phyloP scores from a whole-genome alignment of 257 asterid species.

The Capsicum chinense region DNA sequence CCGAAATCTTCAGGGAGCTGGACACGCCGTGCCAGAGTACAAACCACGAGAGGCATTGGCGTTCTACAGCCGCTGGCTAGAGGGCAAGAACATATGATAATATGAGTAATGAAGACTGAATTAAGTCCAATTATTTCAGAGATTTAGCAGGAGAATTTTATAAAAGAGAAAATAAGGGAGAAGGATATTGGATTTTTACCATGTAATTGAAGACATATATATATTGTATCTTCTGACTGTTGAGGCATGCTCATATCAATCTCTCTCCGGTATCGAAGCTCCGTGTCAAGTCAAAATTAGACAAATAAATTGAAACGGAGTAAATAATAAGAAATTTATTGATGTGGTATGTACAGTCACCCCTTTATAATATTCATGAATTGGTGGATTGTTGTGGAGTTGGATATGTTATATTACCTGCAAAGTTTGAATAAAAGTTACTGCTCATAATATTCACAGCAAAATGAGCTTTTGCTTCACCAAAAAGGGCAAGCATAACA shows the following conservation, averaged over 20 bases:
- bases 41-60: constrained; percentile 81
- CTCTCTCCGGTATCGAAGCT: neutral
- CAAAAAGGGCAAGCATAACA: too few species aligned
- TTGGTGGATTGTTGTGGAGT: too few species aligned
- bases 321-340: neutral
- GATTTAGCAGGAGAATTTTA: neutral
- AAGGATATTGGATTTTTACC: neutral
- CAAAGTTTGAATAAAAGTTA: too few species aligned
- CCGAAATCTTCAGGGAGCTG: constrained; percentile 66
- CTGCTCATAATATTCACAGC: too few species aligned
- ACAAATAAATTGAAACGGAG: too few species aligned
- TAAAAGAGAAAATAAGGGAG: neutral
- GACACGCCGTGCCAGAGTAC: constrained; percentile 94
- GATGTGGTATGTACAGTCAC: constrained; percentile 1
- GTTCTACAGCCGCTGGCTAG: constrained; percentile 74
- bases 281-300: too few species aligned
- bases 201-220: neutral
- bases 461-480: too few species aligned
- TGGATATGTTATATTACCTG: neutral
- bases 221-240: neutral
- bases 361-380: neutral
- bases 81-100: constrained; percentile 54
- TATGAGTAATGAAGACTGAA: neutral
- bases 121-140: neutral
- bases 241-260: neutral